A percentile compares a stretch with the other conserved stretches of the same genome.
phyloP scores from a whole-genome alignment of 495 filamentous ascomycete genomes.

The Cudoniella acicularis region DNA sequence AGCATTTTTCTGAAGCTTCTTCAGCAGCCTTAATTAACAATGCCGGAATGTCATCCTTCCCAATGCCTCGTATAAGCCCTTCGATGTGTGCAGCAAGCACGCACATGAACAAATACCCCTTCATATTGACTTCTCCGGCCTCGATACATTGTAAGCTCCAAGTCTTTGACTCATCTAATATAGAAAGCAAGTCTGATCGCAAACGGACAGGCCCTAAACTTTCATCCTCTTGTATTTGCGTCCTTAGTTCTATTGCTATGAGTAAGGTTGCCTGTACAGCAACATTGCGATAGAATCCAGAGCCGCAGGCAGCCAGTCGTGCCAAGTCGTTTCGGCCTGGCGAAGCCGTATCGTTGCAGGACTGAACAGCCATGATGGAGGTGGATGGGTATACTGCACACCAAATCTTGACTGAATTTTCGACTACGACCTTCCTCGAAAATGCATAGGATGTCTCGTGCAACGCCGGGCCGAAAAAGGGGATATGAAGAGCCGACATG shows the following conservation, averaged over 20 bases:
- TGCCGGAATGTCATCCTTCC: constrained; percentile 28
- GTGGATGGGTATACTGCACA: constrained; percentile 35
- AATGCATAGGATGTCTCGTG: constrained; percentile 37
- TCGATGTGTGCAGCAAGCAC: constrained; percentile 43
- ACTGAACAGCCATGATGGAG: constrained; percentile 16
- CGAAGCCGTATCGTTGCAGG: constrained; percentile 13
- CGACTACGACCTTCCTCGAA: constrained; percentile 38
- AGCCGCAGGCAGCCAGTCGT: constrained; percentile 39
- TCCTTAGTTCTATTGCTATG: constrained; percentile 44
- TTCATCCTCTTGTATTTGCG: constrained; percentile 49
- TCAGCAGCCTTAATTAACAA: constrained; percentile 37
- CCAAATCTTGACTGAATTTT: constrained; percentile 49
- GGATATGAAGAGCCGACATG: constrained; percentile 35
- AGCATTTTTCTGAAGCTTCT: constrained; percentile 30
- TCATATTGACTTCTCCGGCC: constrained; percentile 55
- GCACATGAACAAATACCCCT: constrained; percentile 44
- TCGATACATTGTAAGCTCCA: constrained; percentile 41
- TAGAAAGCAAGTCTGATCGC: constrained; percentile 43
- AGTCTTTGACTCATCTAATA: constrained; percentile 41
- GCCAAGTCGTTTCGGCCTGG: constrained; percentile 35
- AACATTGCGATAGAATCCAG: constrained; percentile 43
- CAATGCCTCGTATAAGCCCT: constrained; percentile 34
- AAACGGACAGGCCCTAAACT: constrained; percentile 37
- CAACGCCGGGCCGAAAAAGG: constrained; percentile 31
- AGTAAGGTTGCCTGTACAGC: constrained; percentile 39